Base-by-base conservation (phyloP, 2,329 filamentous ascomycete genomes). In the Stachybotrys elegans region DNA sequence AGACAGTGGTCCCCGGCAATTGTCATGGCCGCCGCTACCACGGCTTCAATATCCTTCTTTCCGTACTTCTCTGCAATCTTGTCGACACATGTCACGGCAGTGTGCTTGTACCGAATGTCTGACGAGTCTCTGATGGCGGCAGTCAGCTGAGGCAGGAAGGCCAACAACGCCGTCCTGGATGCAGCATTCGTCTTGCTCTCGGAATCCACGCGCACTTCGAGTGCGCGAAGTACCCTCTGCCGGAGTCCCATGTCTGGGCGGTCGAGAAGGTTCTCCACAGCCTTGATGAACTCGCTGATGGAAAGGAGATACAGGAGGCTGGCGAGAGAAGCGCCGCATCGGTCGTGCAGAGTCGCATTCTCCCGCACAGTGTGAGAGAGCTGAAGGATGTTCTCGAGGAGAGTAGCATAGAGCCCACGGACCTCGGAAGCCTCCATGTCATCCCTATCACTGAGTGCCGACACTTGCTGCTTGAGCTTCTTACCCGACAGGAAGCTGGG, bases 1-100 rank as follows among this genome's bases (percentile, higher is more conserved):
- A 97, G 76, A 50, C 88, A 92, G 51, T 86, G 73, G 43, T 81
- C 71, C 34, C 90, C 83, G 29, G 87, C 83, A 55, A 98, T 85
- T 2, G 84, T 85, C 47, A 82, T 73, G 5, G 90, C 88, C 5
- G 90, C 86, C 5, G 79, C 78, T 21, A 86, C 75, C 36, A 95
- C 86, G 36, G 82, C 83, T 52, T 86, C 81, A 2, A 86, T 75
- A 57, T 95, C 88, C 62, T 91, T 94, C 72, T 93, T 94, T 53
- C 93, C 94, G 61, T 95, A 97, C 62, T 92, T 92, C 66, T 96
- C 91, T 3, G 88, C 81, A 50, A 98, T 94, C 63, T 88, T 88
- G 67, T 96, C 91, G 36, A 97, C 84, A 55, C 92, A 97, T 27
- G 83, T 83, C 49, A 98, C 83, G 1, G 91, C 88, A 11, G 88